Base-by-base conservation (phyloP, 345 rosid genomes). In the Citrus maxima region DNA sequence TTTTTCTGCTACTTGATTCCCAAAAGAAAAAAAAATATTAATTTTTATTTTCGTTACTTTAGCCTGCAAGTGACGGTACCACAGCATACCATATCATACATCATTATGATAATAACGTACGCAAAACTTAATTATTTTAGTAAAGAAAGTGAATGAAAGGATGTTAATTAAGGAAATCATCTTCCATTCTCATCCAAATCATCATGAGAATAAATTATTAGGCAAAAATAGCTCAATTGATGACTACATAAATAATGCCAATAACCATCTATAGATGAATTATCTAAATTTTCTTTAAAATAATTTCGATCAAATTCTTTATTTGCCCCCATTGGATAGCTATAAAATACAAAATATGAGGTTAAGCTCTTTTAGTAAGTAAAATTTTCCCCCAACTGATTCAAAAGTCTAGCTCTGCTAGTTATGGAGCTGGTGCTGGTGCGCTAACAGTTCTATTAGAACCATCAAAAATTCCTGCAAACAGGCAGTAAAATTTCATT, bases 391-490 rank as follows among this genome's bases (percentile, higher is more conserved):
- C 7, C 58, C 22, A 19, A 18, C 58, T 18, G 58, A 54, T 54
- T 54, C 22, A 18, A 54, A 16, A 54, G 58, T 5, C 22, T 54
- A 54, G 58, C 58, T 54, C 58, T 18, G 9, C 5, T 28, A 56
- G 34, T 56, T 22, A 34, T 46, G 51, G 80, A 32, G 70, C 80
- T 32, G 80, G 82, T 21, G 82, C 73, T 1, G 82, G 82, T 19
- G 80, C 77, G 7, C 27, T 10, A 6, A 27, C 59, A 7, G 77
- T 55, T 6, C 34, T 73, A 9, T 24, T 25, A 63, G 67, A 40
- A 22, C 70, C 69, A 58, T 16, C 30, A 63, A 80, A 82, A 77
- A 71, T 78, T 61, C 85, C 83, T 80, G 82, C 6, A 56, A 28
- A 65, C 27, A 42, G 4, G 35, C 24, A 68, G 22, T 27, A 7